Conservation (phyloP, 2,329 filamentous ascomycete genomes). For the Ceratocystis ficicola region DNA sequence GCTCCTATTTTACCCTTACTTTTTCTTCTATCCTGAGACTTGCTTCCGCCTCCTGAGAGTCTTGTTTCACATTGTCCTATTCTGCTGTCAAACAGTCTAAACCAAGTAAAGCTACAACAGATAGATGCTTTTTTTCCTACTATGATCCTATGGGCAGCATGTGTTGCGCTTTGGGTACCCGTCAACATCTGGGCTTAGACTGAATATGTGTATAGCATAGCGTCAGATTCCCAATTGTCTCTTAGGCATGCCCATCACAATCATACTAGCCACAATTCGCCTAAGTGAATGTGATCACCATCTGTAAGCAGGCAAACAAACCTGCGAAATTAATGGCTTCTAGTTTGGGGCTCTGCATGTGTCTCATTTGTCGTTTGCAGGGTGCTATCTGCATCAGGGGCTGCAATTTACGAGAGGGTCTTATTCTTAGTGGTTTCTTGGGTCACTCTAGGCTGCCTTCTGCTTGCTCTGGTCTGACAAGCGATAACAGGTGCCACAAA, state of each 20-base stretch:
- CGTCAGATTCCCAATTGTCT: too few relatives aligned
- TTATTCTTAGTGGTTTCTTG: too few relatives aligned
- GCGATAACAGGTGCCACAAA: too few relatives aligned
- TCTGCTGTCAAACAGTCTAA: not conserved
- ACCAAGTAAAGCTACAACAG: not conserved
- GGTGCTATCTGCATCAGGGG: not conserved
- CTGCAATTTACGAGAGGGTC: not conserved
- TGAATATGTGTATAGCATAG: too few relatives aligned
- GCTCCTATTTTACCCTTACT: not conserved
- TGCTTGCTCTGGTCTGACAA: not conserved
- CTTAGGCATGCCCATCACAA: too few relatives aligned
- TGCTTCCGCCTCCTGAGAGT: not conserved
- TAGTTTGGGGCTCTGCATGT: not conserved
- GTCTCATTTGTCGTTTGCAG: not conserved
- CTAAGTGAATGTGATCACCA: not conserved
- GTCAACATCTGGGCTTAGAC: too few relatives aligned
- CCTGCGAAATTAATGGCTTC: not conserved
- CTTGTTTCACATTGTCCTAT: slow-evolving; percentile 7
- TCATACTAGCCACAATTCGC: not conserved
- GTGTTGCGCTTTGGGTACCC: too few relatives aligned
- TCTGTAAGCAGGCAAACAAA: not conserved
- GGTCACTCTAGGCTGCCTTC: not conserved
- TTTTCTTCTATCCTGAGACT: not conserved
- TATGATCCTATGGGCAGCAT: too few relatives aligned
- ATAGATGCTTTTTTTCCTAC: too few relatives aligned